A percentile compares a stretch with the other conserved stretches of the same genome.
Evolutionary conservation across 768 basidiomycete species (phyloP).

Genomic region (button mushroom (Agaricus bisporus)): DNA sequence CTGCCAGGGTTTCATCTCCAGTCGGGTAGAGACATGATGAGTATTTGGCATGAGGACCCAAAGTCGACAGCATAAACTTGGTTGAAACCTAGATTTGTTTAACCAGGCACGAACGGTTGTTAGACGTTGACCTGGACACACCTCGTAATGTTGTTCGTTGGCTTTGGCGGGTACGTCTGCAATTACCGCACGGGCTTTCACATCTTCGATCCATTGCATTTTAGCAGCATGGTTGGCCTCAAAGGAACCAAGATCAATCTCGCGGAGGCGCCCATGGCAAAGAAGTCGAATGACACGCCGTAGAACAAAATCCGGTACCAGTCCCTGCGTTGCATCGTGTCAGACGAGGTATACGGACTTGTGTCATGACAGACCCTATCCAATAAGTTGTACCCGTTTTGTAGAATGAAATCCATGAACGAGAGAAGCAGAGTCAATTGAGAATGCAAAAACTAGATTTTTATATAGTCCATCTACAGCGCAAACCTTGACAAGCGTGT

Average conservation of each 20-base stretch:
- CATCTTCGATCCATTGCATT: constrained; percentile 58
- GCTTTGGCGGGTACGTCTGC: constrained; percentile 61
- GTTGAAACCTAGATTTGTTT: constrained; percentile 39
- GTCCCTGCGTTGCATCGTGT: constrained; percentile 31
- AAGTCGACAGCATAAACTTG: constrained; percentile 56
- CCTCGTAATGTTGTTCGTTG: constrained; percentile 76
- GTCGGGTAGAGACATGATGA: constrained; percentile 61
- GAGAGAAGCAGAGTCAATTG: background rate
- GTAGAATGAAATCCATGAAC: constrained; percentile 21
- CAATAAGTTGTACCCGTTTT: constrained; percentile 30
- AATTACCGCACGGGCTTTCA: constrained; percentile 43
- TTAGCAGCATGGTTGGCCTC: constrained; percentile 59
- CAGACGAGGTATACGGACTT: background rate
- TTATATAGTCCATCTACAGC: too few relatives aligned
- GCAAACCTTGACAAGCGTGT: background rate
- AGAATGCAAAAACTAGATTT: background rate
- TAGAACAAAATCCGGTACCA: constrained; percentile 53
- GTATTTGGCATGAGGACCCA: constrained; percentile 64
- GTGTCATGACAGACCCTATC: constrained; percentile 16
- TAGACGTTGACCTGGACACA: constrained; percentile 17
- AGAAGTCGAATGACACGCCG: constrained; percentile 32
- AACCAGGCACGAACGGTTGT: too few relatives aligned
- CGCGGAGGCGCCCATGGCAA: constrained; percentile 46
- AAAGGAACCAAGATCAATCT: constrained; percentile 55
- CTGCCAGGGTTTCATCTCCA: constrained; percentile 49